phyloP scores from a whole-genome alignment of 1,284 basidiomycete species.

The Marasmius fiardii region DNA sequence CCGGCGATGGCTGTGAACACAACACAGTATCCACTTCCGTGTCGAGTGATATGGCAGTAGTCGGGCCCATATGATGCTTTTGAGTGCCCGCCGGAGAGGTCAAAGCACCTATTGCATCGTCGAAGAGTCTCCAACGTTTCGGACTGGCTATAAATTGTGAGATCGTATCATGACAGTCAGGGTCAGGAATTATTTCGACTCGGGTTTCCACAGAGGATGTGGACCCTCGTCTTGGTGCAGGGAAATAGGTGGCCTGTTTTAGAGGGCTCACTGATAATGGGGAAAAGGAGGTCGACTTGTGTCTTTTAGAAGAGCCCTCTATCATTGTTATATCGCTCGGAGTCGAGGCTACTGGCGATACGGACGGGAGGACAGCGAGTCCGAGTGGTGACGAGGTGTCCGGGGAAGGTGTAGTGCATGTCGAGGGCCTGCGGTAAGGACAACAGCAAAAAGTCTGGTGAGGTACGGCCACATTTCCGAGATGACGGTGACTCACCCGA shows the following conservation, averaged over 20 bases:
- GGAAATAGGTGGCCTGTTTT: not conserved
- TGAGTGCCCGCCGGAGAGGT: too few species aligned
- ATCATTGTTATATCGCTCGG: slow-evolving; percentile 12
- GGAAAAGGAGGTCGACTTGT: slow-evolving; percentile 4
- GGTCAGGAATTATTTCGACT: not conserved
- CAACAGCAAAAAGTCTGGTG: not conserved
- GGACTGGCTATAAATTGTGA: too few species aligned
- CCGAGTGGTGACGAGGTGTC: slow-evolving; percentile 22
- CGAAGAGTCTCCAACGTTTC: too few species aligned
- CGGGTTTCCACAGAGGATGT: not conserved
- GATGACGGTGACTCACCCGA: not conserved
- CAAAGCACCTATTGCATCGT: too few species aligned
- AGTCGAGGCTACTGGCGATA: slow-evolving; percentile 20
- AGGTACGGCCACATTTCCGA: not conserved
- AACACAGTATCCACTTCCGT: not conserved
- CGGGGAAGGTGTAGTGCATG: not conserved
- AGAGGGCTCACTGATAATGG: slow-evolving; percentile 8
- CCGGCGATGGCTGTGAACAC: not conserved
- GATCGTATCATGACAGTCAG: too few species aligned
- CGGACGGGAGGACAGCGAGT: slow-evolving; percentile 19
- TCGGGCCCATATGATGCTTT: too few species aligned
- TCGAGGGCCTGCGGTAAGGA: not conserved
- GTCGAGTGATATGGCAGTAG: too few species aligned
- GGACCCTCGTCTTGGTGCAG: not conserved
- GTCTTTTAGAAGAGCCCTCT: not conserved